These are phyloP conservation scores for Grifola frondosa DNA, from an alignment of 1,284 basidiomycete species.

Conservation along the genomic window DNA sequence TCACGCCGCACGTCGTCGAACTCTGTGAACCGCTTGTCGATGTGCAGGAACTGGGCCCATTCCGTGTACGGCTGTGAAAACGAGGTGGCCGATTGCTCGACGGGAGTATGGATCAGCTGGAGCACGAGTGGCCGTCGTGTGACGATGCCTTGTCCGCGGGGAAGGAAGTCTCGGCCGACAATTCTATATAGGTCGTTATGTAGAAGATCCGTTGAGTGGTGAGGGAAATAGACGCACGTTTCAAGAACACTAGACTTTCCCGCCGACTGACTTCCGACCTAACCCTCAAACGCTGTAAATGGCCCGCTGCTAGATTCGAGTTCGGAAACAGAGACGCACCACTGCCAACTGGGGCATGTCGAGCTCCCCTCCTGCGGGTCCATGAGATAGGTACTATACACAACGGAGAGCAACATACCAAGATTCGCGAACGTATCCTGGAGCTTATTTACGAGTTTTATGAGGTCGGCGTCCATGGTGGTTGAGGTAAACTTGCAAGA, in stretches of 20 bases:
- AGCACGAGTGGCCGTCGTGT: conserved; percentile 93
- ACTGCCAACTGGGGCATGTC: conserved; percentile 86
- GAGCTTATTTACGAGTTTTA: conserved; percentile 93
- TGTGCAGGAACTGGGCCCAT: conserved; percentile 96
- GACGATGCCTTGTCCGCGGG: conserved; percentile 91
- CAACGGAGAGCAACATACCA: conserved; percentile 45
- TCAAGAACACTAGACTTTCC: conserved; percentile 87
- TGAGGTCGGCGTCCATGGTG: conserved; percentile 90
- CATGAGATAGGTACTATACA: conserved; percentile 11
- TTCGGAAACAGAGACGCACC: conserved; percentile 46
- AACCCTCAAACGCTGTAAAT: neutral
- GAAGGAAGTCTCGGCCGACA: conserved; percentile 94
- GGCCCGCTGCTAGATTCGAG: neutral
- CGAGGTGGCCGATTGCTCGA: conserved; percentile 41
- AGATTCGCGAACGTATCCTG: conserved; percentile 87
- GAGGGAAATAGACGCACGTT: conserved; percentile 53
- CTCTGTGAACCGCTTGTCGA: conserved; percentile 95
- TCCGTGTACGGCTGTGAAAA: conserved; percentile 57
- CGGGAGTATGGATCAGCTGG: conserved; percentile 89
- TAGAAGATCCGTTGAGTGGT: conserved; percentile 1
- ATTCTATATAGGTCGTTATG: too few relatives aligned
- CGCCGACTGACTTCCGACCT: conserved; percentile 86
- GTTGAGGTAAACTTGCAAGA: conserved; percentile 6
- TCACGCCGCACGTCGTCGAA: conserved; percentile 93
- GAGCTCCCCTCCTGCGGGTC: conserved; percentile 69